Evolutionary conservation across 805 yeast genomes (phyloP).

Genomic region (baker's yeast (Saccharomyces cerevisiae)): DNA sequence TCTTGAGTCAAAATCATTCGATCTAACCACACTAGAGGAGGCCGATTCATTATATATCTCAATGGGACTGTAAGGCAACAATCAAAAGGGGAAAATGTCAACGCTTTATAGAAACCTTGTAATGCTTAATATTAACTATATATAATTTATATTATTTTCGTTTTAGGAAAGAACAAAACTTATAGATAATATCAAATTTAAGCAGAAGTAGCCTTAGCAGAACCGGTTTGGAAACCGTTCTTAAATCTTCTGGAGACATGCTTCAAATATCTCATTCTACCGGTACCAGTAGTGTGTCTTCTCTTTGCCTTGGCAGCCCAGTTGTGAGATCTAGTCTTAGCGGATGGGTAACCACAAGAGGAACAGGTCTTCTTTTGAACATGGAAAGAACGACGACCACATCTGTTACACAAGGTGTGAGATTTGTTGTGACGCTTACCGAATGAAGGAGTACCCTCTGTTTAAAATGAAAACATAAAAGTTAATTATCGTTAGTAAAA

Average conservation of each 20-base stretch:
- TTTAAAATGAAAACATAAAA: constrained; percentile 14
- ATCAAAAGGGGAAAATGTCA: constrained; percentile 5
- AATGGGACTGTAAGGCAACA: constrained; percentile 37
- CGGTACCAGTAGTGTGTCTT: constrained; percentile 99
- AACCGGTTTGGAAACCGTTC: constrained; percentile 96
- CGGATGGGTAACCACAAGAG: constrained; percentile 99
- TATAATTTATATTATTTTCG: background rate
- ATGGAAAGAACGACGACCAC: constrained; percentile 99
- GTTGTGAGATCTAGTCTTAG: constrained; percentile 97
- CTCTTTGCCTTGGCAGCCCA: constrained; percentile 99
- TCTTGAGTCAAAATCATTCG: constrained; percentile 36
- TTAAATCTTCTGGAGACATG: constrained; percentile 95
- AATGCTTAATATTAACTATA: constrained; percentile 2
- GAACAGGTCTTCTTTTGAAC: constrained; percentile 98
- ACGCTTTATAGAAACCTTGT: background rate
- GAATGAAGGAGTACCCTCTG: constrained; percentile 99
- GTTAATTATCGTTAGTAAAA: constrained; percentile 29
- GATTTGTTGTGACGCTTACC: constrained; percentile 99
- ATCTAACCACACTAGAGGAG: constrained; percentile 64
- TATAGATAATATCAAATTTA: constrained; percentile 29
- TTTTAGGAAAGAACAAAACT: constrained; percentile 5
- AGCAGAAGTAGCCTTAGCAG: constrained; percentile 47
- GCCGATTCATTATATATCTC: constrained; percentile 66
- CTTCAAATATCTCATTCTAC: constrained; percentile 98
- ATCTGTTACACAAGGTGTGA: constrained; percentile 98